Conservation (phyloP, 768 basidiomycete species). For the Rhizopogon vulgaris region DNA sequence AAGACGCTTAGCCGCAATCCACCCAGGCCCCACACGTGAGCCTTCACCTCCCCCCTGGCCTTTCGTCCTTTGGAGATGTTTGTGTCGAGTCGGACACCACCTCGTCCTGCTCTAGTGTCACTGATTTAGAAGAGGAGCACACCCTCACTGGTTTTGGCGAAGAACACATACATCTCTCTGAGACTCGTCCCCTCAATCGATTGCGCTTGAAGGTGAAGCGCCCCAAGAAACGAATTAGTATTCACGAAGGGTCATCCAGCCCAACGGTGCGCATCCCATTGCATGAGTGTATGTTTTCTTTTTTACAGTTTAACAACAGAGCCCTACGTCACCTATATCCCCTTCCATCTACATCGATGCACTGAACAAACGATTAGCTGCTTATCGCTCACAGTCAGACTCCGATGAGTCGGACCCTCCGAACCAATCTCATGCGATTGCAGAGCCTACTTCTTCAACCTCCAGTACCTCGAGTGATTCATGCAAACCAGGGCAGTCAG, state of each 20-base stretch:
- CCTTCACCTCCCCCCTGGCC: background rate
- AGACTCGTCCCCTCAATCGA: constrained; percentile 1
- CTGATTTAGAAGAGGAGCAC: constrained; percentile 28
- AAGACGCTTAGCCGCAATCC: background rate
- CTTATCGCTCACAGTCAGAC: background rate
- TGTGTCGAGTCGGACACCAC: background rate
- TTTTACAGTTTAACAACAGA: background rate
- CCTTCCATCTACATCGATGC: background rate
- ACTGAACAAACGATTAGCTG: background rate
- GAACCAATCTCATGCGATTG: too few relatives aligned
- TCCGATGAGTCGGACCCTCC: background rate
- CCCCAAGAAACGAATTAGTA: constrained; percentile 10
- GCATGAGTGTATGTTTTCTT: background rate
- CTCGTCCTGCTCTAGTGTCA: background rate
- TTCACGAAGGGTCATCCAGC: background rate
- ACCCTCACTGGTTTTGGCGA: constrained; percentile 39
- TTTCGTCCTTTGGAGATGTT: background rate
- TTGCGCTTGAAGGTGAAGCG: constrained; percentile 21
- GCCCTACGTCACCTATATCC: background rate
- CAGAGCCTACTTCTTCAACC: background rate
- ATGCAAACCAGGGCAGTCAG: background rate
- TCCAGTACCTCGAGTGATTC: background rate
- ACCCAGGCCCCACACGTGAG: background rate
- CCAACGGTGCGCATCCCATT: background rate
- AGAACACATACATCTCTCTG: constrained; percentile 26